phyloP scores from a whole-genome alignment of 768 basidiomycete species.

The Rhizopogon salebrosus region DNA sequence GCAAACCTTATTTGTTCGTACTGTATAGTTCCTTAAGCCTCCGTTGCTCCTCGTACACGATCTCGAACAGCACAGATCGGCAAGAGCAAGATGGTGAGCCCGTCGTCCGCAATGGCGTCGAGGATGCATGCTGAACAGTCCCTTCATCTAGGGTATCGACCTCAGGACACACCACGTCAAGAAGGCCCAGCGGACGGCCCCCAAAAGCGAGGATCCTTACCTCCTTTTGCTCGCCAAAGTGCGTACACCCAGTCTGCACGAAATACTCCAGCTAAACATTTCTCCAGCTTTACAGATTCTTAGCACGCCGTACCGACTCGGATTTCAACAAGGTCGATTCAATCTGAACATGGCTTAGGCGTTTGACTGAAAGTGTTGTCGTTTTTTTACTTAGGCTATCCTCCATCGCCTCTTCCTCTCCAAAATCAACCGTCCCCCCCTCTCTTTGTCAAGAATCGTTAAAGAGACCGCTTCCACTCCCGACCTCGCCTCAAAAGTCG shows the following conservation, averaged over 20 bases:
- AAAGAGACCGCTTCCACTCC: slow-evolving; percentile 69
- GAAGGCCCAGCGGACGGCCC: slow-evolving; percentile 91
- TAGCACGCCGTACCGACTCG: slow-evolving; percentile 94
- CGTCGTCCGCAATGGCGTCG: slow-evolving; percentile 32
- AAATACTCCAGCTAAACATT: slow-evolving; percentile 5
- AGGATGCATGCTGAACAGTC: slow-evolving; percentile 13
- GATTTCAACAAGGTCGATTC: slow-evolving; percentile 83
- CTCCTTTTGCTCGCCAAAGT: slow-evolving; percentile 98
- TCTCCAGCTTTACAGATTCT: slow-evolving; percentile 91
- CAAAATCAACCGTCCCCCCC: slow-evolving; percentile 93
- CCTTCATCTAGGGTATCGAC: slow-evolving; percentile 78
- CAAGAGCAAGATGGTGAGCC: slow-evolving; percentile 81
- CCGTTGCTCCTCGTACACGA: slow-evolving; percentile 29
- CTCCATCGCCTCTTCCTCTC: slow-evolving; percentile 96
- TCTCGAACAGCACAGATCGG: slow-evolving; percentile 47
- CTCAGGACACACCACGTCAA: slow-evolving; percentile 96
- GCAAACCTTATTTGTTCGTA: slow-evolving; percentile 33
- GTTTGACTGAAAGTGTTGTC: slow-evolving; percentile 15
- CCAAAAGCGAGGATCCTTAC: slow-evolving; percentile 99
- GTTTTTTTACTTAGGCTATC: slow-evolving; percentile 62
- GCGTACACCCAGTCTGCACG: slow-evolving; percentile 16
- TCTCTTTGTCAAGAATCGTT: slow-evolving; percentile 89
- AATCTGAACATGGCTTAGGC: slow-evolving; percentile 3
- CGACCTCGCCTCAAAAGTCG: slow-evolving; percentile 72
- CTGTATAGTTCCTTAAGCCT: slow-evolving; percentile 72